Evolutionary conservation across 2,329 filamentous ascomycete species (phyloP), one percentile per base, ranked within the genome.

Genomic region (Penicillium digitatum): DNA sequence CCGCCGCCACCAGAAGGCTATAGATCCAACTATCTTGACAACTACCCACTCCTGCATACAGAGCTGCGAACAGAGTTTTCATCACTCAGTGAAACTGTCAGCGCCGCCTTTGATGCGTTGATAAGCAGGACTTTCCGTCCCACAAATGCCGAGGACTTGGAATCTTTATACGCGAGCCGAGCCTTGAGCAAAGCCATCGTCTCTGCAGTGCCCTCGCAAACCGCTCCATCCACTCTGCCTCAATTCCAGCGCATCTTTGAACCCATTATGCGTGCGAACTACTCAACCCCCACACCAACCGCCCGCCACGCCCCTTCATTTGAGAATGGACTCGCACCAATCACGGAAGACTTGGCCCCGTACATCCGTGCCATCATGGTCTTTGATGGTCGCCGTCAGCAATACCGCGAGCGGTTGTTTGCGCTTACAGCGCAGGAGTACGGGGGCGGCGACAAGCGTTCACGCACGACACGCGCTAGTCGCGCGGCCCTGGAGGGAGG

Each of bases 281-380:
- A 73, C 50, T 65, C 68, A 5, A 67, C 70, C 34, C 66, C 71
- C 18, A 55, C 64, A 3, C 54, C 70, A 14, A 68, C 65, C 22
- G 72, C 71, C 11, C 72, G 73, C 14, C 62, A 71, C 48, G 69
- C 87, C 0, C 92, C 89, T 0, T 84, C 87, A 0, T 90, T 96
- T 61, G 90, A 96, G 64, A 84, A 88, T 40, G 84, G 85, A 0
- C 76, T 88, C 64, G 70, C 73, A 0, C 77, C 86, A 20, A 83
- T 96, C 31, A 80, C 83, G 0, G 76, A 87, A 12, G 94, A 99
- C 60, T 78, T 97, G 2, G 92, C 91, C 0, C 94, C 95, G 0
- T 97, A 90, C 70, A 83, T 97, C n/a, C 88, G 95, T 11, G 81
- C 82, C 35, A 97, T 99, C 56, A 85, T 93, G 2, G 80, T 85